phyloP scores from a whole-genome alignment of 176 grass and related monocot species.

The Phoenix dactylifera region DNA sequence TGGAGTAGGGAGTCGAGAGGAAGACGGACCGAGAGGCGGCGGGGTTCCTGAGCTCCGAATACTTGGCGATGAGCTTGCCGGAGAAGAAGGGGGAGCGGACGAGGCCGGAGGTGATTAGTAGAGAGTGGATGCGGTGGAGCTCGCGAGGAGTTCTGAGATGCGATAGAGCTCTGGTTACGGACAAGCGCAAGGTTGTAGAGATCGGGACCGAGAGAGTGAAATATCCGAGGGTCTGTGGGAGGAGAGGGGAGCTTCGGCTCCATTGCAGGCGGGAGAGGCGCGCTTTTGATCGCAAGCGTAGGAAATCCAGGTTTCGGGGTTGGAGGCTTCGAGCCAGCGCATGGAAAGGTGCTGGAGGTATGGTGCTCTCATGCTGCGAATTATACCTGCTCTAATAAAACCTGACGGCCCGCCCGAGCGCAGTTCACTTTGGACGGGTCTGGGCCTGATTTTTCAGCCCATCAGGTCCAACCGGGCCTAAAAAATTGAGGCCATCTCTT shows the following conservation, averaged over 20 bases:
- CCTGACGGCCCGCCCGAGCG: too few species aligned
- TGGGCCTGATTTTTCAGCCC: too few species aligned
- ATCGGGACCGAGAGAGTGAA: not conserved
- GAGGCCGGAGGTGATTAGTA: not conserved
- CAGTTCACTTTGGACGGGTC: too few species aligned
- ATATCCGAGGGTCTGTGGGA: not conserved
- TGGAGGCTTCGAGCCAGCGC: too few species aligned
- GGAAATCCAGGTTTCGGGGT: not conserved
- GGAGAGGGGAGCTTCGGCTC: not conserved
- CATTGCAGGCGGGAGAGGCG: not conserved
- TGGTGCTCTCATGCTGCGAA: too few species aligned
- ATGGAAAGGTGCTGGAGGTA: too few species aligned
- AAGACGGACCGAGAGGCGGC: not conserved
- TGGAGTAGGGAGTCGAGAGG: not conserved
- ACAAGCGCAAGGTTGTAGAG: not conserved
- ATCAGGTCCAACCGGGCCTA: too few species aligned
- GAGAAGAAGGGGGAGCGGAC: slow-evolving; percentile 1
- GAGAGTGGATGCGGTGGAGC: not conserved
- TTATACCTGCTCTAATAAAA: too few species aligned
- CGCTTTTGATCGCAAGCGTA: not conserved
- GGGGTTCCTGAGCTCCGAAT: not conserved
- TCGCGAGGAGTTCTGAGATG: not conserved
- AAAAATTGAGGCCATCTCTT: too few species aligned
- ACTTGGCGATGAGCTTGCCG: slow-evolving; percentile 2
- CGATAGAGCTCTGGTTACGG: not conserved